These are phyloP conservation scores for Lasiosphaeria ovina DNA, from an alignment of 495 filamentous ascomycete genomes.

Conservation along the genomic window DNA sequence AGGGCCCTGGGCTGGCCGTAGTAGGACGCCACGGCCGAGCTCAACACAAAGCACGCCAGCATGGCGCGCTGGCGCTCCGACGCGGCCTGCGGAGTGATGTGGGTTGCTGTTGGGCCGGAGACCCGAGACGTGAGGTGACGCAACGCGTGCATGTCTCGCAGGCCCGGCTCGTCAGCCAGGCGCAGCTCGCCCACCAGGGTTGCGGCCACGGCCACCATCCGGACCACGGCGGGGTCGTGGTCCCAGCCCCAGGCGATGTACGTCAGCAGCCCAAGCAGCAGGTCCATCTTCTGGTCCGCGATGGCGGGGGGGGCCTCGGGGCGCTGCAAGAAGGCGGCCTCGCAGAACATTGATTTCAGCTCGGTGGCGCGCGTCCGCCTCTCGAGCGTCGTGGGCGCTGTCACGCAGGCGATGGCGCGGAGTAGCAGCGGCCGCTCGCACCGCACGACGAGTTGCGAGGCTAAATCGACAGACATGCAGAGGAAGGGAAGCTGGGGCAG, in stretches of 20 bases:
- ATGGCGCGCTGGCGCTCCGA: constrained; percentile 51
- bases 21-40: constrained; percentile 28
- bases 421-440: constrained; percentile 48
- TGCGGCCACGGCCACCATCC: constrained; percentile 46
- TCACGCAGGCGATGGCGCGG: constrained; percentile 48
- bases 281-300: constrained; percentile 38
- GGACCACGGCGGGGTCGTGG: constrained; percentile 26
- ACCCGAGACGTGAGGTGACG: constrained; percentile 20
- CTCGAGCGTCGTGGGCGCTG: constrained; percentile 24
- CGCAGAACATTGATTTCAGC: constrained; percentile 40
- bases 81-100: not conserved
- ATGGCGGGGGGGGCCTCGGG: constrained; percentile 2
- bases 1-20: constrained; percentile 32
- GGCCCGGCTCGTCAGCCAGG: constrained; percentile 37
- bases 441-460: constrained; percentile 35
- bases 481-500: constrained; percentile 46
- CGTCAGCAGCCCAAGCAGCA: constrained; percentile 51
- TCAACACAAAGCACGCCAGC: constrained; percentile 37
- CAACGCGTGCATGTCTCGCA: constrained; percentile 26
- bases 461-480: constrained; percentile 37
- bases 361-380: constrained; percentile 27
- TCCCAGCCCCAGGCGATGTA: constrained; percentile 43
- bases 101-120: constrained; percentile 2
- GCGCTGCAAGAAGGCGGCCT: constrained; percentile 38
- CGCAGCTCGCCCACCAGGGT: constrained; percentile 47